Base-by-base conservation (phyloP, 148 eudicot species). In the Diospyros kaki region DNA sequence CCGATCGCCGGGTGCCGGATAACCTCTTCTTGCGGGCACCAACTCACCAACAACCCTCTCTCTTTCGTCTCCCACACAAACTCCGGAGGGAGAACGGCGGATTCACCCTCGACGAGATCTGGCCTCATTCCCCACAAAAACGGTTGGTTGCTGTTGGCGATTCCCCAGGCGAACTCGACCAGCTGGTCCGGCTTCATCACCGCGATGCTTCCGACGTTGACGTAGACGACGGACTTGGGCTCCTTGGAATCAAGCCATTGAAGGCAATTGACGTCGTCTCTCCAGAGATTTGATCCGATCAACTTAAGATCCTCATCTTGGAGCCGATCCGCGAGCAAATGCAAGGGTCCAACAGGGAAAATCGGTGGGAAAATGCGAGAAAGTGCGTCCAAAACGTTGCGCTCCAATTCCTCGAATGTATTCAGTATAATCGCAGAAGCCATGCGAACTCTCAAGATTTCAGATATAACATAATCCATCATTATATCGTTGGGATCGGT, bases 41-140 rank as follows among this genome's bases (percentile, higher is more conserved):
- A 83, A 46, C 69, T 74, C 6, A 75, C 71, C 2, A 83, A 9
- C 9, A 79, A 5, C 1, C 85, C 80, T 62, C 80, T 76, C 4
- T 75, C 83, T 52, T 66, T 74, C 12, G 71, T 64, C 77, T 39
- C 74, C 12, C n/a, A 62, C 62, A 71, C 52, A 28, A 82, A 64
- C 51, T 80, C 78, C 3, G 63, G 64, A 10, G 84, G 76, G 38
- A 76, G n/a, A 43, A 79, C 44, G 0, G 75, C 69, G 0, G 76
- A 69, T 13, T 83, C 82, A 3, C 79, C 83, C 10, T 50, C 56
- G 1, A 82, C 81, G 6, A 82, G 80, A 40, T 85, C 83, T 0
- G 81, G 81, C 40, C 88, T 63, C 40, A 80, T 78, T 11, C 82
- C 65, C 88, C 88, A 85, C 38, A 85, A 42, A 70, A 85, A 82